Evolutionary conservation across 345 rosid species (phyloP).

Genomic region (Gossypium bickii): DNA sequence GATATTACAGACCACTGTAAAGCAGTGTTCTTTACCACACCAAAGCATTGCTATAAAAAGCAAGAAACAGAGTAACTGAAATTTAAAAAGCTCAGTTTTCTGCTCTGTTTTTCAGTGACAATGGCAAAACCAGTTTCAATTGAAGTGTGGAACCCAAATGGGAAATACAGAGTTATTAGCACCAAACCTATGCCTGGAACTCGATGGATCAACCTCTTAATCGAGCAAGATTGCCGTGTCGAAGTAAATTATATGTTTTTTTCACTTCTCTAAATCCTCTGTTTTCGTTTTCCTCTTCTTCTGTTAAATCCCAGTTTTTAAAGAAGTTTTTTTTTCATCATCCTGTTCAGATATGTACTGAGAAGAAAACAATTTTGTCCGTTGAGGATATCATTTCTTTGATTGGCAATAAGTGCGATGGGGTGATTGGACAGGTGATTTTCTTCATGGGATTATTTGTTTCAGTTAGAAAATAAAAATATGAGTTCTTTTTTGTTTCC

Average conservation of each 20-base stretch:
- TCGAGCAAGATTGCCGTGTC: constrained; percentile 84
- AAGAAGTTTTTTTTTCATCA: not conserved
- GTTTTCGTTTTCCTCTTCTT: not conserved
- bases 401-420: constrained; percentile 87
- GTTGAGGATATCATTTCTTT: constrained; percentile 84
- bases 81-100: constrained; percentile 6
- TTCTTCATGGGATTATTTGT: not conserved
- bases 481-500: not conserved
- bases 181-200: constrained; percentile 97
- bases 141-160: constrained; percentile 91
- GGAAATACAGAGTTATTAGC: constrained; percentile 89
- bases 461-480: not conserved
- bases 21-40: not conserved
- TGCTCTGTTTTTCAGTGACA: not conserved
- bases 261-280: not conserved
- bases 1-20: not conserved
- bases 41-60: not conserved
- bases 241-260: constrained; percentile 46
- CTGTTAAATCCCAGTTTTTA: not conserved
- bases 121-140: constrained; percentile 93
- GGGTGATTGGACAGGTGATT: constrained; percentile 89
- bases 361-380: constrained; percentile 89
- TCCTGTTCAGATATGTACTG: constrained; percentile 64
- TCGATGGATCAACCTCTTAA: constrained; percentile 94
- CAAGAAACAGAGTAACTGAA: not conserved